These are phyloP conservation scores for Harringtonia aguacate DNA, from an alignment of 2,329 filamentous ascomycete species.

Conservation along the genomic window DNA sequence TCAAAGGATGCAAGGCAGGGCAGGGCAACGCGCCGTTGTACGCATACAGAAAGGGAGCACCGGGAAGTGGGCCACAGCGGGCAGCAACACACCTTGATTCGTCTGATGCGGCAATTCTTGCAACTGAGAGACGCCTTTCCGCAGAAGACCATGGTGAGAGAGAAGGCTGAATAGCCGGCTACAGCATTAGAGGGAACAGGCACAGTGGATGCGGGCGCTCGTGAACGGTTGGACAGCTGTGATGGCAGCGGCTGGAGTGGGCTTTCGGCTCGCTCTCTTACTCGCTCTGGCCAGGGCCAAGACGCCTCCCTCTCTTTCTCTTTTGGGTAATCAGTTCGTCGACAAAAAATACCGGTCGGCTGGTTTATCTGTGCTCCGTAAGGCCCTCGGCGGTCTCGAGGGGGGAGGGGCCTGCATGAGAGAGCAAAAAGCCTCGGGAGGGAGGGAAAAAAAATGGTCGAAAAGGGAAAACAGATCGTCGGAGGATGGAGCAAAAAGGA, in stretches of 20 bases:
- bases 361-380: too few relatives aligned
- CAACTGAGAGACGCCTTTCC: slow-evolving; percentile 46
- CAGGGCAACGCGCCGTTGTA: too few relatives aligned
- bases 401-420: too few relatives aligned
- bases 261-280: too few relatives aligned
- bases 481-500: slow-evolving; percentile 8
- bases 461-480: slow-evolving; percentile 18
- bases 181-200: neutral
- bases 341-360: neutral
- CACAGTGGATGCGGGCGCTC: neutral
- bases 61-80: neutral
- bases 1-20: neutral
- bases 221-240: neutral
- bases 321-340: neutral
- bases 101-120: slow-evolving; percentile 39
- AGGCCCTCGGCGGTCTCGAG: too few relatives aligned
- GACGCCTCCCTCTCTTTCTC: neutral
- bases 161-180: neutral
- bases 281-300: neutral
- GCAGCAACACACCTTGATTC: slow-evolving; percentile 38
- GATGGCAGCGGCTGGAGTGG: too few relatives aligned
- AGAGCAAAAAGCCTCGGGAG: too few relatives aligned
- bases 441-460: slow-evolving; percentile 7
- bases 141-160: slow-evolving; percentile 39
- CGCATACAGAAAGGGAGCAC: too few relatives aligned